These are phyloP conservation scores for Wickerhamiella shivajii DNA, from an alignment of 805 yeast species.

Conservation along the genomic window DNA sequence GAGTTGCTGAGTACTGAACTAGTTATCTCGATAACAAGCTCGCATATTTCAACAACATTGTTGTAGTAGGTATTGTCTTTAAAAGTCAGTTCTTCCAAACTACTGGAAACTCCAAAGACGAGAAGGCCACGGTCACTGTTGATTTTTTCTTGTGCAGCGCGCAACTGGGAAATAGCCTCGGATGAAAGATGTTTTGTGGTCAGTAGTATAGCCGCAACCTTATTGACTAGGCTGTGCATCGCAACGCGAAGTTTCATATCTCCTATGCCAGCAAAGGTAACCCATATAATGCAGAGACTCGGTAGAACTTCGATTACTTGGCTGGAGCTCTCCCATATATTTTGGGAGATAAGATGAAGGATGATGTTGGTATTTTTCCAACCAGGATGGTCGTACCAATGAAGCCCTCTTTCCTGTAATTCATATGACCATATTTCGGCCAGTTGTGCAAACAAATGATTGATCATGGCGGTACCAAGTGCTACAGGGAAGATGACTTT, in stretches of 20 bases:
- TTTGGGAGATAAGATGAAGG: conserved; percentile 1
- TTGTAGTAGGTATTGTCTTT: not conserved
- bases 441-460: not conserved
- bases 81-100: too few relatives aligned
- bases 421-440: not conserved
- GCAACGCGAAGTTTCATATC: not conserved
- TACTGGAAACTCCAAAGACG: too few relatives aligned
- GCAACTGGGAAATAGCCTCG: too few relatives aligned
- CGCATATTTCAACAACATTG: not conserved
- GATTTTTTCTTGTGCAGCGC: not conserved
- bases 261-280: conserved; percentile 4
- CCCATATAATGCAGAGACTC: not conserved
- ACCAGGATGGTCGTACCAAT: not conserved
- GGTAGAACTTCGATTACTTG: conserved; percentile 3
- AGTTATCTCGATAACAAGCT: conserved; percentile 1
- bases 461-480: not conserved
- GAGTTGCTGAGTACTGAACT: not conserved
- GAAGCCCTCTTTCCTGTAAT: not conserved
- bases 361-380: conserved; percentile 3
- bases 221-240: conserved; percentile 3
- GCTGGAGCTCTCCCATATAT: not conserved
- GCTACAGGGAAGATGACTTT: not conserved
- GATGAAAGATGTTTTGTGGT: too few relatives aligned
- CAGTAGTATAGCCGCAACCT: not conserved
- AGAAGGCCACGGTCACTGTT: conserved; percentile 4